These are phyloP conservation scores for Talaromyces rugulosus DNA, from an alignment of 2,329 filamentous ascomycete genomes.

Conservation along the genomic window DNA sequence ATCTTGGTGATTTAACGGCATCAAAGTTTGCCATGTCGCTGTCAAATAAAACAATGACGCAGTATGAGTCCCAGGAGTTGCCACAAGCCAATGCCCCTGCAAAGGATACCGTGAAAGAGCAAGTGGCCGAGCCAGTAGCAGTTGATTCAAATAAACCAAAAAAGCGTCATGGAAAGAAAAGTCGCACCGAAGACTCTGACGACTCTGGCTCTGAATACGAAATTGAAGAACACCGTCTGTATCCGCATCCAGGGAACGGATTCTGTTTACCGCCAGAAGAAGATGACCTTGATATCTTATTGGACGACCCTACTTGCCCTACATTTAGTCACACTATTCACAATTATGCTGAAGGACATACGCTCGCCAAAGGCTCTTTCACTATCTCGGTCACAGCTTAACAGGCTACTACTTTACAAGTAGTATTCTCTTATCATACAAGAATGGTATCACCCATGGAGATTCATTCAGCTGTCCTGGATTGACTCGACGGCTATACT, in stretches of 20 bases:
- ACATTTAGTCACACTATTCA: conserved; percentile 53
- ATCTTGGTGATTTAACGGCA: conserved; percentile 21
- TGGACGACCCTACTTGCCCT: conserved; percentile 54
- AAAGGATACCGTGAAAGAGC: not conserved
- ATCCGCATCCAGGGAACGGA: conserved; percentile 60
- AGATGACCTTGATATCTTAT: conserved; percentile 58
- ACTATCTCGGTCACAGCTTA: conserved; percentile 5
- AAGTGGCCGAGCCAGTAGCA: conserved; percentile 12
- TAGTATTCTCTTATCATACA: not conserved
- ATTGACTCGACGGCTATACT: not conserved
- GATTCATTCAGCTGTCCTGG: not conserved
- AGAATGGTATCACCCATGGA: not conserved
- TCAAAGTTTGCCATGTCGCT: conserved; percentile 23
- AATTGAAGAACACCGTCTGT: conserved; percentile 56
- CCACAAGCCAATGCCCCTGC: not conserved
- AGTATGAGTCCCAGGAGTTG: not conserved
- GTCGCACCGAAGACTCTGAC: conserved; percentile 30
- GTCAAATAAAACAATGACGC: conserved; percentile 7
- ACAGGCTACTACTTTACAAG: not conserved
- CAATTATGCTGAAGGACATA: conserved; percentile 18
- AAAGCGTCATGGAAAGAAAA: conserved; percentile 11
- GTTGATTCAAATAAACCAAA: conserved; percentile 10
- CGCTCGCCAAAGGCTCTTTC: not conserved
- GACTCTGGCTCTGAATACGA: conserved; percentile 36
- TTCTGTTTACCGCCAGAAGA: conserved; percentile 54